Evolutionary conservation across 2,329 filamentous ascomycete genomes (phyloP).

Genomic region (Claviceps capensis): DNA sequence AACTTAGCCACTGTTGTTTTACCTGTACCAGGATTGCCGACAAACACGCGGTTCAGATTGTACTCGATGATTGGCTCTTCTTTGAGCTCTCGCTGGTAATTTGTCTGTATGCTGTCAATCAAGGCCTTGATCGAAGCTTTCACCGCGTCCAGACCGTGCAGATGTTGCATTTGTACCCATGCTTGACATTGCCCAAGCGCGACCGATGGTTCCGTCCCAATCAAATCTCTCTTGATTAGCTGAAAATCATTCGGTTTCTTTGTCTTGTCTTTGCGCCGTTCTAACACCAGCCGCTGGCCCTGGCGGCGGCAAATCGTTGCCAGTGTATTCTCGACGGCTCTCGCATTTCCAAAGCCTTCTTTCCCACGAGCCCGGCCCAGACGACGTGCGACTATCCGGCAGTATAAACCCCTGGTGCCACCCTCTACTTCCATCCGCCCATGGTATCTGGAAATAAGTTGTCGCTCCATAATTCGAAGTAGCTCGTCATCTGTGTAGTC

Average conservation of each 20-base stretch:
- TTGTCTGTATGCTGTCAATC: conserved; percentile 46
- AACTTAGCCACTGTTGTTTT: conserved; percentile 65
- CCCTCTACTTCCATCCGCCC: conserved; percentile 45
- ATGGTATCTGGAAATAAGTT: conserved; percentile 39
- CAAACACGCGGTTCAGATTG: conserved; percentile 53
- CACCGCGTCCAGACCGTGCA: conserved; percentile 48
- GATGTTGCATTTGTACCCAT: conserved; percentile 41
- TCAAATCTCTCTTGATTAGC: conserved; percentile 53
- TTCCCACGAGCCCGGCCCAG: conserved; percentile 48
- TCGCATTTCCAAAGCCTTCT: conserved; percentile 61
- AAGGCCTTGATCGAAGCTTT: conserved; percentile 47
- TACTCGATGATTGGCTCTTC: conserved; percentile 47
- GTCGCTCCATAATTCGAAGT: conserved; percentile 41
- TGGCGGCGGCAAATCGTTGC: conserved; percentile 26
- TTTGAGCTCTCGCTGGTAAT: conserved; percentile 51
- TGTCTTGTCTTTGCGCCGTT: conserved; percentile 42
- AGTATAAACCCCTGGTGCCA: conserved; percentile 45
- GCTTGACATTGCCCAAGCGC: conserved; percentile 37
- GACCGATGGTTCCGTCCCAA: conserved; percentile 51
- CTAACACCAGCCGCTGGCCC: background rate
- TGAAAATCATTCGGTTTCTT: conserved; percentile 39
- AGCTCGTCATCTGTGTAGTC: conserved; percentile 58
- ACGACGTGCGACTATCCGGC: conserved; percentile 46
- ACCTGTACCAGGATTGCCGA: conserved; percentile 61
- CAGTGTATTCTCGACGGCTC: conserved; percentile 50